These are phyloP conservation scores for Pseudozyma flocculosa DNA, from an alignment of 1,284 basidiomycete species.

Conservation along the genomic window DNA sequence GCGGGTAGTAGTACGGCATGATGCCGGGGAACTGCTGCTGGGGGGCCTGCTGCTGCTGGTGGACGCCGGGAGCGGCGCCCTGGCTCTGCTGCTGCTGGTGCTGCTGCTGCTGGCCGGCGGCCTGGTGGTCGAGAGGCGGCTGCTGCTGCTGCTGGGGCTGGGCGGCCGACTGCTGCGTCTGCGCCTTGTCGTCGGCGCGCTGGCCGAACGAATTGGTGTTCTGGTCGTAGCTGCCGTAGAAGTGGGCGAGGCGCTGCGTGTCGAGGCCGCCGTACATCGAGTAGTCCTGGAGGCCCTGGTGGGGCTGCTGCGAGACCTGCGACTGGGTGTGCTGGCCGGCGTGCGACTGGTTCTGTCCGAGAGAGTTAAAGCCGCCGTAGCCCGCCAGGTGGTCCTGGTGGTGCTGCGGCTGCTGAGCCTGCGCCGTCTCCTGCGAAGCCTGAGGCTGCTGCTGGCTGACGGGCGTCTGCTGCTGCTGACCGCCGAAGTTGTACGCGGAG, in stretches of 20 bases:
- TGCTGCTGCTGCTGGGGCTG: slow-evolving; percentile 7
- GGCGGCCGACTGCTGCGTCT: slow-evolving; percentile 12
- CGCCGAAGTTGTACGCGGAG: slow-evolving; percentile 31
- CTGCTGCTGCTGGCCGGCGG: slow-evolving; percentile 27
- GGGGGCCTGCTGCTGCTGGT: slow-evolving; percentile 47
- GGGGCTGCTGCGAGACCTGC: slow-evolving; percentile 28
- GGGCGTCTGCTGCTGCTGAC: slow-evolving; percentile 20
- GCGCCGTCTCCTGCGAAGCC: slow-evolving; percentile 16
- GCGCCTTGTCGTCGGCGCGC: slow-evolving; percentile 33
- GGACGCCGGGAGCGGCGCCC: slow-evolving; percentile 25
- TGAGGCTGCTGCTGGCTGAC: slow-evolving; percentile 21
- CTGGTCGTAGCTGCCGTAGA: slow-evolving; percentile 53
- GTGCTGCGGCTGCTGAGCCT: slow-evolving; percentile 19
- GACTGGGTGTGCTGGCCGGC: slow-evolving; percentile 14
- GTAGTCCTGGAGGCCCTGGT: slow-evolving; percentile 38
- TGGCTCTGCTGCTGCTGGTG: slow-evolving; percentile 33
- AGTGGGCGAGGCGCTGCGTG: slow-evolving; percentile 47
- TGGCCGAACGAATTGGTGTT: slow-evolving; percentile 34
- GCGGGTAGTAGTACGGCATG: slow-evolving; percentile 58
- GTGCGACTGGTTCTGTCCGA: slow-evolving; percentile 22
- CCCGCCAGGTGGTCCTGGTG: slow-evolving; percentile 35
- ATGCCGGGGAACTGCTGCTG: slow-evolving; percentile 51
- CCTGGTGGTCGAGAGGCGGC: slow-evolving; percentile 25
- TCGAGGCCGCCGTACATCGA: slow-evolving; percentile 52
- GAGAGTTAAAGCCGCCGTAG: slow-evolving; percentile 40